Evolutionary conservation across 177 flowering plant genomes (phyloP).

Genomic region (Tripterygium wilfordii): DNA sequence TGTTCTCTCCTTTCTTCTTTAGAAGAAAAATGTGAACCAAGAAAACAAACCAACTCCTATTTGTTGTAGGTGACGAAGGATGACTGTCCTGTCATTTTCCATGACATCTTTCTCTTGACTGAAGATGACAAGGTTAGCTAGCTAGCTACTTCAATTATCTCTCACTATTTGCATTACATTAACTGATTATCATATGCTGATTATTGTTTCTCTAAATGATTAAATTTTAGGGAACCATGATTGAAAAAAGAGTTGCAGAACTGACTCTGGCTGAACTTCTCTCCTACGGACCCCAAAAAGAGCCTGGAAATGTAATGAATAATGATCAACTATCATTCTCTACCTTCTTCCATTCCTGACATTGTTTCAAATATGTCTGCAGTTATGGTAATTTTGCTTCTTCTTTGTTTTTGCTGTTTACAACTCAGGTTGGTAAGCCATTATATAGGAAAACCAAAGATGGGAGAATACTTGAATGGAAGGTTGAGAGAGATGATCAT

Average conservation of each 20-base stretch:
- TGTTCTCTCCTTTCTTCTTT: no score
- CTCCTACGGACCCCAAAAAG: slow-evolving; percentile 61
- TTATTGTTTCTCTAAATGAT: not conserved
- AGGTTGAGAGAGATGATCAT: slow-evolving; percentile 53
- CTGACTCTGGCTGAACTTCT: slow-evolving; percentile 52
- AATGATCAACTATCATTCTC: no score
- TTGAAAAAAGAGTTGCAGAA: slow-evolving; percentile 62
- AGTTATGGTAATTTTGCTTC: not conserved
- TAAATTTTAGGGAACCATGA: slow-evolving; percentile 50
- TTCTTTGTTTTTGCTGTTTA: not conserved
- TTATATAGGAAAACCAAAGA: slow-evolving; percentile 56
- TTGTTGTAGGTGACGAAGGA: slow-evolving; percentile 83
- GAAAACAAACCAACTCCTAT: slow-evolving; percentile 12
- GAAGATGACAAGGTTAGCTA: slow-evolving; percentile 51
- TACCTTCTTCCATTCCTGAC: not conserved
- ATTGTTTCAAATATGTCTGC: no score
- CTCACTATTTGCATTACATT: not conserved
- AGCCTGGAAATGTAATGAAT: slow-evolving; percentile 19
- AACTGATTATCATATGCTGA: not conserved
- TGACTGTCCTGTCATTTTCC: slow-evolving; percentile 79
- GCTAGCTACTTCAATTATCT: not conserved
- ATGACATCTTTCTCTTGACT: slow-evolving; percentile 67
- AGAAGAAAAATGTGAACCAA: no score
- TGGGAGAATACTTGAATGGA: slow-evolving; percentile 61
- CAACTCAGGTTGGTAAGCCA: slow-evolving; percentile 39